Evolutionary conservation across 2,329 filamentous ascomycete genomes (phyloP), one percentile per base, ranked within the genome.

Genomic region (Aspergillus amoenus): DNA sequence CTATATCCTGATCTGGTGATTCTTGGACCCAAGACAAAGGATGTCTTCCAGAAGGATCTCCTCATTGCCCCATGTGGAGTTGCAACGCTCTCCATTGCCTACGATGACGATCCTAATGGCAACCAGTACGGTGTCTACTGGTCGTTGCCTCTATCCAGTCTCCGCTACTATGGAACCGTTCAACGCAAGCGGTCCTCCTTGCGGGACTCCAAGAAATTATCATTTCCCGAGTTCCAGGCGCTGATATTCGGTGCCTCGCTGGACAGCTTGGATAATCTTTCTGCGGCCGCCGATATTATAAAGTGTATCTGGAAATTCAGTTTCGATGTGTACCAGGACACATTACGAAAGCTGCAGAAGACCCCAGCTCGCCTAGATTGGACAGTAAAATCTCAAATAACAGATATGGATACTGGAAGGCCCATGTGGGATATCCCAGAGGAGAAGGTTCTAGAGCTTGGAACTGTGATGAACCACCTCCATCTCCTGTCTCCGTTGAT

Each of bases 61-160:
- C 30, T 59, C 12, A 15, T 59, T 8, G 30, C 43, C 4, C n/a
- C 37, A 1, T 18, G 53, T 15, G 57, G 53, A 5, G 56, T 56
- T 5, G 34, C 55, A 11, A 56, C 57, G 1, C 49, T 59, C 39
- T 46, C 47, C 8, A 43, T 59, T n/a, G 37, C 53, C 5, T 46
- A 45, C 5, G 39, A 56, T 12, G 34, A 50, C 13, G 48, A 51
- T 21, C 53, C 53, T 7, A 43, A 52, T n/a, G 57, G 48, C 2
- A 52, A 44, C 22, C 49, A 52, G 40, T 48, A 56, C 11, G 53
- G 57, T 3, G 49, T 59, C 3, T 56, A 56, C 41, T 59, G 53
- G 57, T 59, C 57, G n/a, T 24, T 59, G 13, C 57, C 57, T 12
- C 30, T 59, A 11, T 49, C 57, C 15, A 41, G 41, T 30, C 53